Conservation (phyloP, 1,139 yeast genomes). For the Yamadazyma triangularis region DNA sequence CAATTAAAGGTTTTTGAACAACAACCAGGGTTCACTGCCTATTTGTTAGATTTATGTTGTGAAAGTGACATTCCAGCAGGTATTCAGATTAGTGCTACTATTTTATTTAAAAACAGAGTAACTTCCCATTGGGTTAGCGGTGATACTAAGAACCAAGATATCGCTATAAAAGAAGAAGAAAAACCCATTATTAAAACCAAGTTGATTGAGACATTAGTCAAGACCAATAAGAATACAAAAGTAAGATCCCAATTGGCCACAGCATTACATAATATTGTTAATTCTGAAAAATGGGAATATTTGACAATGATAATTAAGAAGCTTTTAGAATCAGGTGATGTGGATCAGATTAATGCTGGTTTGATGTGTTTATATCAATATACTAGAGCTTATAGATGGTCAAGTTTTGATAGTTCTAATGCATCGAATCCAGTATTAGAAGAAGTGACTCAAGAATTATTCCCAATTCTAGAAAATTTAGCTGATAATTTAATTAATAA, state of each 20-base stretch:
- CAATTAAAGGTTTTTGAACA: constrained; percentile 37
- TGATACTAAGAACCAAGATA: constrained; percentile 28
- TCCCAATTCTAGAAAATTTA: constrained; percentile 54
- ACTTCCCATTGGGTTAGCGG: constrained; percentile 51
- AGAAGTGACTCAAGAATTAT: constrained; percentile 41
- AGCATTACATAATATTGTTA: constrained; percentile 40
- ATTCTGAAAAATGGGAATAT: constrained; percentile 44
- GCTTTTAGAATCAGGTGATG: constrained; percentile 42
- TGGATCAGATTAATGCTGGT: constrained; percentile 54
- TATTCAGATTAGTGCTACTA: constrained; percentile 58
- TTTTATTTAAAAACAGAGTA: constrained; percentile 64
- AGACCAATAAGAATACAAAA: constrained; percentile 30
- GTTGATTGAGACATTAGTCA: constrained; percentile 43
- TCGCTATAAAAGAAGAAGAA: constrained; percentile 42
- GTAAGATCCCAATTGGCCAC: constrained; percentile 38
- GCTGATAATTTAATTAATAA: constrained; percentile 35
- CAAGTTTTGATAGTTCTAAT: constrained; percentile 42
- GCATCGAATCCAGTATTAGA: constrained; percentile 41
- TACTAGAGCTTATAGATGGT: constrained; percentile 55
- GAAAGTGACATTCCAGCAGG: constrained; percentile 45
- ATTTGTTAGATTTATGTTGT: constrained; percentile 48
- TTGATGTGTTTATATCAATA: constrained; percentile 54
- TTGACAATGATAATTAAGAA: constrained; percentile 31
- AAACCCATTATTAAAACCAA: constrained; percentile 49
- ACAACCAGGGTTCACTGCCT: constrained; percentile 55